A percentile compares a stretch with the other conserved stretches of the same genome.
These are phyloP conservation scores for Lipomyces yamanashiensis DNA, from an alignment of 805 yeast species.

Conservation along the genomic window DNA sequence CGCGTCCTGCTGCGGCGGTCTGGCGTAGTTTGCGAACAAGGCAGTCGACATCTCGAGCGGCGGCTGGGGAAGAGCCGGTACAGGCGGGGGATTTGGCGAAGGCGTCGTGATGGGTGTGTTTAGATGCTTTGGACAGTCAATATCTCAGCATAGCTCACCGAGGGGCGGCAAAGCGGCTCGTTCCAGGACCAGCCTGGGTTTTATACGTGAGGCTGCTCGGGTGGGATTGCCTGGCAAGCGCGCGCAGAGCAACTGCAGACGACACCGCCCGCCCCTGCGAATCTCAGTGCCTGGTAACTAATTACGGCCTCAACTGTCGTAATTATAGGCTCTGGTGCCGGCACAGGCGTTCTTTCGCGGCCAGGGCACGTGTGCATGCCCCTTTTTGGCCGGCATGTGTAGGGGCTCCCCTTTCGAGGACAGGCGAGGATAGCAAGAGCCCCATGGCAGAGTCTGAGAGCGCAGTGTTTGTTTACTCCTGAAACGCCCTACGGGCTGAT, in stretches of 20 bases:
- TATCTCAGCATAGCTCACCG: too few species aligned
- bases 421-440: too few species aligned
- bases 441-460: too few species aligned
- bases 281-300: too few species aligned
- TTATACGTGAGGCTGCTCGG: conserved; percentile 12
- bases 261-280: conserved; percentile 9
- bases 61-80: conserved; percentile 14
- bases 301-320: background rate
- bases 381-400: too few species aligned
- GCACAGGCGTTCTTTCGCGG: too few species aligned
- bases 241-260: conserved; percentile 6
- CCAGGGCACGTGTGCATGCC: too few species aligned
- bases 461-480: too few species aligned
- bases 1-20: conserved; percentile 13
- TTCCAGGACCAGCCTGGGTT: conserved; percentile 1
- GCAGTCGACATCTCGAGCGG: conserved; percentile 12
- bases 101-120: conserved; percentile 15
- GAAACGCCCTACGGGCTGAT: too few species aligned
- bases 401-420: too few species aligned
- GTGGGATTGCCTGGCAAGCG: conserved; percentile 8
- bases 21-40: conserved; percentile 10
- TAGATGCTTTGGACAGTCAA: too few species aligned
- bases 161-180: too few species aligned
- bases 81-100: conserved; percentile 10
- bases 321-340: background rate